Evolutionary conservation across 1,284 basidiomycete species (phyloP), one percentile per base, ranked within the genome.

Genomic region (Ceratobasidium sp.): DNA sequence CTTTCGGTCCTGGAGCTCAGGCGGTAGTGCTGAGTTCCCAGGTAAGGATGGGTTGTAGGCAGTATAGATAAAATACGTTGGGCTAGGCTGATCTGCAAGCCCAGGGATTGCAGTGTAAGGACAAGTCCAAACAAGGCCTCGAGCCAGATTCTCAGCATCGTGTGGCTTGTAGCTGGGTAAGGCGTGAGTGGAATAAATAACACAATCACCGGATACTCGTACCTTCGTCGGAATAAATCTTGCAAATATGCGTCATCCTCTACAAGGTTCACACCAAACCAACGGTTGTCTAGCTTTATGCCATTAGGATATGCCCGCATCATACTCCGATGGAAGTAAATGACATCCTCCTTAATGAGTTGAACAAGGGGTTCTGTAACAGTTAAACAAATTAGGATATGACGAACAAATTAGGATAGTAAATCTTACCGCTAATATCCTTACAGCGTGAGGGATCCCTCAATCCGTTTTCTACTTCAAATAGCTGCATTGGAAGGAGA

Each of bases 371-470:
- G 58, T 28, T 28, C 58, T 61, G 23, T 9, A 33, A 40, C 20
- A 18, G 20, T 28, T 12, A 61, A 33, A 6, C 23, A 28, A 4
- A 40, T 6, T 9, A 61, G 7, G 4, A 23, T 3, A 40, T 18
- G 33, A 61, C 23, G 7, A n/a, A 28, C 44, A 56, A n/a, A 56
- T 20, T 56, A 28, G n/a, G 18, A 33, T 26, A 15, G 10, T 28
- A 61, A 20, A 28, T 28, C 58, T 61, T 33, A 61, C 23, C 58
- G 23, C 33, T 61, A 13, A 61, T 61, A 61, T 61, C 26, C 26
- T 40, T 13, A 26, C 58, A 40, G 23, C 10, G 4, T 33, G 58
- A 40, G 20, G 58, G 20, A 40, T 61, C 58, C 23, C 58, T 33
- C 9, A 61, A 33, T 23, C 26, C 26, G 18, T 61, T 61, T 28